phyloP scores from a whole-genome alignment of 768 basidiomycete genomes.

The Pleurotus salmoneostramineus region DNA sequence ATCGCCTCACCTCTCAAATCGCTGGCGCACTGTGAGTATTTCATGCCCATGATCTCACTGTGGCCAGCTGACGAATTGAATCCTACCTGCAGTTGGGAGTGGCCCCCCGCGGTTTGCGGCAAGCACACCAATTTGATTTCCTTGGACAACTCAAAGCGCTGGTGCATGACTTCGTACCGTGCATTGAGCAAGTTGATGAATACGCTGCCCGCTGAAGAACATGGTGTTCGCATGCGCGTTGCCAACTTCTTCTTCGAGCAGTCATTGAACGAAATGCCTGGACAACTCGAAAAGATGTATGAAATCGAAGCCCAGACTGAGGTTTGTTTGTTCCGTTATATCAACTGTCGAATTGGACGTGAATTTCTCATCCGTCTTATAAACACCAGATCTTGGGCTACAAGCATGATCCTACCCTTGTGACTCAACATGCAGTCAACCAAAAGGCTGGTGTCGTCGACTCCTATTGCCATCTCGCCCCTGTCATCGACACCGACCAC shows the following conservation, averaged over 20 bases:
- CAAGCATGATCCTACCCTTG: slow-evolving; percentile 17
- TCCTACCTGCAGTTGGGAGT: slow-evolving; percentile 27
- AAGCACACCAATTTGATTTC: slow-evolving; percentile 31
- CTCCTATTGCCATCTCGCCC: slow-evolving; percentile 28
- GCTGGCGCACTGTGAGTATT: slow-evolving; percentile 22
- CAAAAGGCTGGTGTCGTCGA: slow-evolving; percentile 26
- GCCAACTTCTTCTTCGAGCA: slow-evolving; percentile 31
- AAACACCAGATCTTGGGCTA: slow-evolving; percentile 19
- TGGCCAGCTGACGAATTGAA: too few species aligned
- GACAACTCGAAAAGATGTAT: slow-evolving; percentile 26
- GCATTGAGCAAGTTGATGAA: slow-evolving; percentile 21
- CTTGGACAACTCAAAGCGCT: slow-evolving; percentile 26
- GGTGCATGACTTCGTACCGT: slow-evolving; percentile 33
- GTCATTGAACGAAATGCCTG: slow-evolving; percentile 19
- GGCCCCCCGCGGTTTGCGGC: slow-evolving; percentile 34
- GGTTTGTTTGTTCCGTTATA: too few species aligned
- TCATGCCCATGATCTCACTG: too few species aligned
- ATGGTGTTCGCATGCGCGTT: slow-evolving; percentile 27
- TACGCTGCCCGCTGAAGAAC: slow-evolving; percentile 16
- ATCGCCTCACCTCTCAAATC: slow-evolving; percentile 20
- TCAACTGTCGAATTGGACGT: too few species aligned
- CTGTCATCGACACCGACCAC: slow-evolving; percentile 32
- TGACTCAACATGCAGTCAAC: slow-evolving; percentile 23
- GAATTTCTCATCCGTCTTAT: too few species aligned
- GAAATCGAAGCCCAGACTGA: slow-evolving; percentile 15